A percentile compares a stretch with the other conserved stretches of the same genome.
phyloP scores from a whole-genome alignment of 495 filamentous ascomycete species.

The Penicillium antarcticum region DNA sequence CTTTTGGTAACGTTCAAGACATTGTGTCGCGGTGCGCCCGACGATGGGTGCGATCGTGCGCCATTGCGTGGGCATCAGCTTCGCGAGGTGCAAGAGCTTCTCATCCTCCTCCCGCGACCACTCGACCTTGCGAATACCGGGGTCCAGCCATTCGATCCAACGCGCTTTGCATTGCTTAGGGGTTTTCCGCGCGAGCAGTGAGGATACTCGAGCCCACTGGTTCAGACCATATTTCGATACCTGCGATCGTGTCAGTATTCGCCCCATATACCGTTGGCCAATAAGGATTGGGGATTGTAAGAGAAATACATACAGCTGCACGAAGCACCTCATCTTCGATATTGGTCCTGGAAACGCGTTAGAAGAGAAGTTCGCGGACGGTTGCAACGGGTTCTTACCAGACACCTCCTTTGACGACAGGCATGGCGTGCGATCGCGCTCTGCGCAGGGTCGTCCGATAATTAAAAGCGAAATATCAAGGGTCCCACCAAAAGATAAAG shows the following conservation, averaged over 20 bases:
- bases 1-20: constrained; percentile 94
- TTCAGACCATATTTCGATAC: constrained; percentile 97
- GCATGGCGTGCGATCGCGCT: constrained; percentile 55
- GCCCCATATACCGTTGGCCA: neutral
- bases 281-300: too few relatives aligned
- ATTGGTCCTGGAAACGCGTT: constrained; percentile 51
- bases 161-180: constrained; percentile 98
- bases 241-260: constrained; percentile 29
- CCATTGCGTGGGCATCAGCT: constrained; percentile 99
- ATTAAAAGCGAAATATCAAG: neutral
- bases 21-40: constrained; percentile 93
- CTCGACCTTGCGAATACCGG: constrained; percentile 95
- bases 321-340: constrained; percentile 96
- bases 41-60: constrained; percentile 96
- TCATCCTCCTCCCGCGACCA: constrained; percentile 99
- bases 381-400: constrained; percentile 60
- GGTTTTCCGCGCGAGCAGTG: constrained; percentile 93
- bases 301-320: constrained; percentile 53
- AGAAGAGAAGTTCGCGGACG: constrained; percentile 15
- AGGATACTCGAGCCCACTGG: constrained; percentile 98
- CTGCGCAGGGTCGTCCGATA: neutral
- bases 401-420: constrained; percentile 96
- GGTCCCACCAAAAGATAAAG: constrained; percentile 13
- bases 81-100: constrained; percentile 91
- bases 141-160: constrained; percentile 98